Evolutionary conservation across 1,139 yeast genomes (phyloP).

Genomic region (Sugiyamaella japonica): DNA sequence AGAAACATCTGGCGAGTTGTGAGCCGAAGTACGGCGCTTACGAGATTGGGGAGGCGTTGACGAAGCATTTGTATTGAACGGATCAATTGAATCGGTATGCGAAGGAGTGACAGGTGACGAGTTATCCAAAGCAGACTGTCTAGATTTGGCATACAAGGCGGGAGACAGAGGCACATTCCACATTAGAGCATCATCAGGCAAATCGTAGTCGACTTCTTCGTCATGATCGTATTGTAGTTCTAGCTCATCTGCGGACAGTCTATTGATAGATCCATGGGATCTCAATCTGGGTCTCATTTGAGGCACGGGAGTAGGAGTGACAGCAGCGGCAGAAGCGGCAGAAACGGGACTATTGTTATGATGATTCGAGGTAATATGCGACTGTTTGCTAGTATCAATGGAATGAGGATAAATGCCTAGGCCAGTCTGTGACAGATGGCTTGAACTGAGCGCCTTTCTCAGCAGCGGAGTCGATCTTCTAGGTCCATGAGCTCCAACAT

Average conservation of each 20-base stretch:
- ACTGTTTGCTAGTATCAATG: neutral
- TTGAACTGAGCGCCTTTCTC: constrained; percentile 26
- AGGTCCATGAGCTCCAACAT: constrained; percentile 10
- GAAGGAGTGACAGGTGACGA: constrained; percentile 7
- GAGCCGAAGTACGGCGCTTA: constrained; percentile 18
- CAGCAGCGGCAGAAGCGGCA: too few species aligned
- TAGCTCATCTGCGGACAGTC: constrained; percentile 36
- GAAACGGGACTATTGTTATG: too few species aligned
- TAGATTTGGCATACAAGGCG: constrained; percentile 44
- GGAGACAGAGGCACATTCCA: constrained; percentile 67
- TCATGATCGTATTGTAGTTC: constrained; percentile 38
- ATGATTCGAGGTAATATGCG: neutral
- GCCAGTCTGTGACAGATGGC: constrained; percentile 22
- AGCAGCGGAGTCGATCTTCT: constrained; percentile 23
- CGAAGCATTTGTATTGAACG: constrained; percentile 10
- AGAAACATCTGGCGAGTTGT: constrained; percentile 23
- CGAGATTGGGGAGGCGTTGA: constrained; percentile 12
- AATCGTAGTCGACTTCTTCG: constrained; percentile 51
- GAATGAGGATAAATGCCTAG: constrained; percentile 18
- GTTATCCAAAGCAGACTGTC: constrained; percentile 13
- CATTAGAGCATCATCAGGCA: constrained; percentile 54
- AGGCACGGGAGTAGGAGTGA: neutral
- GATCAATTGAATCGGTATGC: constrained; percentile 8
- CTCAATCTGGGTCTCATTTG: constrained; percentile 16
- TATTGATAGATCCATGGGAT: neutral